Evolutionary conservation across 768 basidiomycete genomes (phyloP).

Genomic region (Butyriboletus loyo): DNA sequence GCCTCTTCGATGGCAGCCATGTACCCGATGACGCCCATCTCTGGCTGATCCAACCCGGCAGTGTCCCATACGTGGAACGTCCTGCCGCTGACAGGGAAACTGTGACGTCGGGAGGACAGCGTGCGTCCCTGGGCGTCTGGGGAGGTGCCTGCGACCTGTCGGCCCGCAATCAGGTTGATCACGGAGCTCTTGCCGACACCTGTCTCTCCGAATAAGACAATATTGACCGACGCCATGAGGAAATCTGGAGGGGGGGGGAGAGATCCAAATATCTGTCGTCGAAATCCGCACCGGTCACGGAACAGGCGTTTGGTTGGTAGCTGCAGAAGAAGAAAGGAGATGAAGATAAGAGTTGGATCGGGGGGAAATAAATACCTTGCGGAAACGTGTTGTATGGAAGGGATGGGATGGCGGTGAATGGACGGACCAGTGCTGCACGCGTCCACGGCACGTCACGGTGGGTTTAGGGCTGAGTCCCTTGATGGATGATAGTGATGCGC

Average conservation of each 20-base stretch:
- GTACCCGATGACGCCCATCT: slow-evolving; percentile 18
- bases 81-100: slow-evolving; percentile 14
- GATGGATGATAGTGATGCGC: neutral
- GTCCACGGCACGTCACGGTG: neutral
- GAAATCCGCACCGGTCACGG: slow-evolving; percentile 7
- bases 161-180: slow-evolving; percentile 30
- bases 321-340: neutral
- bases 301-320: neutral
- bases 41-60: slow-evolving; percentile 29
- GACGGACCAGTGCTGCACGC: neutral
- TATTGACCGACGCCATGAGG: slow-evolving; percentile 27
- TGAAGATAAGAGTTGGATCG: neutral
- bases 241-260: neutral
- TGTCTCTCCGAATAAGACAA: slow-evolving; percentile 44
- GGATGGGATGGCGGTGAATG: neutral
- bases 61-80: slow-evolving; percentile 31
- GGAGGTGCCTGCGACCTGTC: slow-evolving; percentile 16
- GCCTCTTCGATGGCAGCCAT: slow-evolving; percentile 27
- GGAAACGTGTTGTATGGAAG: neutral
- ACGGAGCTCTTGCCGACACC: slow-evolving; percentile 34
- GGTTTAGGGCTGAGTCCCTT: neutral
- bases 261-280: neutral
- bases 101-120: slow-evolving; percentile 26
- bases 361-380: slow-evolving; percentile 1
- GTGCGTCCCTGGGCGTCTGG: slow-evolving; percentile 33